Base-by-base conservation (phyloP, 1,284 basidiomycete genomes). In the Ganoderma lingzhi region DNA sequence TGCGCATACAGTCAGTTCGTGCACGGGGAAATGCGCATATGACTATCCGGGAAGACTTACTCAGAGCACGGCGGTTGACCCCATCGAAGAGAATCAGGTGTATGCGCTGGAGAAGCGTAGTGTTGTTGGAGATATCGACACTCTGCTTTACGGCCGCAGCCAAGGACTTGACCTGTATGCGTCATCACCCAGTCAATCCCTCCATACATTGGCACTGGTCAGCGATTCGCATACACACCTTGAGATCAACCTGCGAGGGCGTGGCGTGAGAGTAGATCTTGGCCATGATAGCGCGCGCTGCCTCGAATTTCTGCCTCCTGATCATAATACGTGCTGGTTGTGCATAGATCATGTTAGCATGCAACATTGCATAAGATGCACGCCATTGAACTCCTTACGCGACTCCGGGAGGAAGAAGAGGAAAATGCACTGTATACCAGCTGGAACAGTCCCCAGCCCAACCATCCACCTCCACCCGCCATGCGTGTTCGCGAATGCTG, bases 401-500 rank as follows among this genome's bases (percentile, higher is more conserved):
- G 91, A 92, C 79, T 95, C 93, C 1, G 94, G 93, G 2, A 95
- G 83, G 77, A 92, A 89, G 64, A 86, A 81, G 63, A 95, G 79
- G 65, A 90, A 80, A 6, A 84, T 65, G 51, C 91, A 83, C 76
- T 95, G 93, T 1, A 94, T 70, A 1, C 82, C 86, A 0, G 92
- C 90, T 0, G 93, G 93, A 0, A 92, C 82, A 1, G 87, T 86
- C 19, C 92, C 91, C 0, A 94, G 81, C 1, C 92, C 93, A 32
- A 95, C 92, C 92, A 95, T 94, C 89, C 89, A 95, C 64, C 94
- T 82, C 94, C 94, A 96, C 0, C 94, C 94, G 14, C 86, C 83
- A 39, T 80, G 76, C 32, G 88, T 81, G 66, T 88, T 84, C 65
- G 86, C 87, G 74, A 96, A 95, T 0, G 86, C 90, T 12, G 92